Percentiles rank a stretch among this genome's conserved stretches.
Conservation (phyloP, 108 stramenopile genomes). For the Craspedostauros australis region DNA sequence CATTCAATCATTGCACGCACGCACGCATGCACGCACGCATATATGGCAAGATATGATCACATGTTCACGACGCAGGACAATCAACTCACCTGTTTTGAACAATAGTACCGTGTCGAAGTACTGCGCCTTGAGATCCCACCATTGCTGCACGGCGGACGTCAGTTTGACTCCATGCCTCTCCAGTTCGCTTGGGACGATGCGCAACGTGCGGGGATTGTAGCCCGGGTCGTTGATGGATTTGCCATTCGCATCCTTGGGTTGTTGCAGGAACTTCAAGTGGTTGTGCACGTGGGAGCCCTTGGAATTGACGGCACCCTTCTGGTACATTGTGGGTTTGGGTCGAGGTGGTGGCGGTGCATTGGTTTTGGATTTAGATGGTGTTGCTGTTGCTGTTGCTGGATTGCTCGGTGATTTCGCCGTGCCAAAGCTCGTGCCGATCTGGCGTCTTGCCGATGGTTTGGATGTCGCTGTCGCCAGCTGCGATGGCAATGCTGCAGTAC, state of each 20-base stretch:
- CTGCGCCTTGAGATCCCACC: constrained; percentile 97
- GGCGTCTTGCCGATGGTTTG: too few relatives aligned
- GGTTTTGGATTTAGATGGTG: neutral
- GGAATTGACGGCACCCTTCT: constrained; percentile 51
- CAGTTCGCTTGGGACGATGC: constrained; percentile 48
- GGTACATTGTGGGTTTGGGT: neutral
- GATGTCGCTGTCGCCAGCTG: too few relatives aligned
- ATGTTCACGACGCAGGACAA: too few relatives aligned
- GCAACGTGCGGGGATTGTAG: constrained; percentile 86
- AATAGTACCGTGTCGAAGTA: constrained; percentile 95
- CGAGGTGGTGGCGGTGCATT: neutral
- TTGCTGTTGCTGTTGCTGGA: neutral
- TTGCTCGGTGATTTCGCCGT: neutral
- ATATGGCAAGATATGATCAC: too few relatives aligned
- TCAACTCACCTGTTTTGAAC: constrained; percentile 99
- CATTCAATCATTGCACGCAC: neutral
- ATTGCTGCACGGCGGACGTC: constrained; percentile 89
- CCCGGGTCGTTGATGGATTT: constrained; percentile 57
- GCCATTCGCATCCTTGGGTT: constrained; percentile 58
- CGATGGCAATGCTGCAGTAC: too few relatives aligned
- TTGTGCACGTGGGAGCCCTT: constrained; percentile 89
- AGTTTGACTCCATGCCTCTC: constrained; percentile 35
- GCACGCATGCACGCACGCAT: constrained; percentile 3
- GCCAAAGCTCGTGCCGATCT: neutral
- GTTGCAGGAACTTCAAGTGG: constrained; percentile 69